A percentile compares a stretch with the other conserved stretches of the same genome.
phyloP scores from a whole-genome alignment of 768 basidiomycete species.

The Psilocybe tampanensis region DNA sequence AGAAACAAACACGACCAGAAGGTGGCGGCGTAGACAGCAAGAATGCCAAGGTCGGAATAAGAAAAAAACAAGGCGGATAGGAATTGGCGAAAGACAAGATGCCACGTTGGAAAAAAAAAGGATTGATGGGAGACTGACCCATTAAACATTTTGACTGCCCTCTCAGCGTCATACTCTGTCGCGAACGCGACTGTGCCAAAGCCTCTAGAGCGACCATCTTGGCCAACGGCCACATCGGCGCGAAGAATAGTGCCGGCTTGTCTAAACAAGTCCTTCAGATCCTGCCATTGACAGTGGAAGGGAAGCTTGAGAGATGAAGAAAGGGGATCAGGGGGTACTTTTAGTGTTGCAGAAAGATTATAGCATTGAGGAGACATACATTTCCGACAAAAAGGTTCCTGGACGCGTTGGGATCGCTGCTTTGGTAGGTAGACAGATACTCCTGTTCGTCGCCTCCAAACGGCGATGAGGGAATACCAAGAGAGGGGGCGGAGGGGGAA shows the following conservation, averaged over 20 bases:
- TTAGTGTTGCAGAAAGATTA: conserved; percentile 39
- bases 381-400: conserved; percentile 88
- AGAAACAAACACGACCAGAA: too few relatives aligned
- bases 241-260: conserved; percentile 88
- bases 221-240: conserved; percentile 88
- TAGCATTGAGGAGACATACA: conserved; percentile 45
- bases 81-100: not conserved
- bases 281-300: conserved; percentile 97
- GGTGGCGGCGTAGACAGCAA: not conserved
- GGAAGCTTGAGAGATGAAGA: conserved; percentile 58
- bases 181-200: conserved; percentile 92
- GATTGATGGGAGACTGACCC: conserved; percentile 77
- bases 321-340: conserved; percentile 48
- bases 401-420: conserved; percentile 29
- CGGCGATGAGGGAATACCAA: conserved; percentile 8
- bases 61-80: conserved; percentile 1
- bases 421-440: conserved; percentile 27
- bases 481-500: conserved; percentile 3
- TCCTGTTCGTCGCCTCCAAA: conserved; percentile 20
- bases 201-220: conserved; percentile 87
- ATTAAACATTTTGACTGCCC: conserved; percentile 87
- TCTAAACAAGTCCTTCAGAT: conserved; percentile 94
- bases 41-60: too few relatives aligned
- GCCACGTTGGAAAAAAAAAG: conserved; percentile 1
- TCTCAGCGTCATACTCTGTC: conserved; percentile 80